Conservation (phyloP, 2,329 filamentous ascomycete species). For the Parafenestella ontariensis region DNA sequence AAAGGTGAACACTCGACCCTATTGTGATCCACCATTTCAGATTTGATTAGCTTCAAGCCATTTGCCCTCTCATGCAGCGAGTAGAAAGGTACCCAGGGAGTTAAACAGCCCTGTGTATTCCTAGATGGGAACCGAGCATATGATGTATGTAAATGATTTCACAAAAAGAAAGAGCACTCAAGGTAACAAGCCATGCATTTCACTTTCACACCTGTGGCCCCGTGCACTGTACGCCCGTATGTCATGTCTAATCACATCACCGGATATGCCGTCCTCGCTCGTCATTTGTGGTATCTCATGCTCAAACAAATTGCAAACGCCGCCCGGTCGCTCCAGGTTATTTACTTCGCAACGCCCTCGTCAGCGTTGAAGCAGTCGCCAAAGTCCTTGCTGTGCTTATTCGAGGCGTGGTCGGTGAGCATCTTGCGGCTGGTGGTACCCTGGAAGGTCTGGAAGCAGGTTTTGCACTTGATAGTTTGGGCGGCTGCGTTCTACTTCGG, state of each 20-base stretch:
- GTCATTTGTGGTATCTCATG: slow-evolving; percentile 31
- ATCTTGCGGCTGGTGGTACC: slow-evolving; percentile 77
- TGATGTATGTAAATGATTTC: too few relatives aligned
- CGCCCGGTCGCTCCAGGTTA: slow-evolving; percentile 7
- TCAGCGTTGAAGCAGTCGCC: slow-evolving; percentile 75
- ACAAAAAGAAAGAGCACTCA: too few relatives aligned
- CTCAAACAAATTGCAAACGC: slow-evolving; percentile 20
- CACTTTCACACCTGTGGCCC: too few relatives aligned
- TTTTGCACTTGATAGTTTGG: slow-evolving; percentile 77
- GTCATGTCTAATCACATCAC: slow-evolving; percentile 3
- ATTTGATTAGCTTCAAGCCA: too few relatives aligned
- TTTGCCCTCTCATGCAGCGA: too few relatives aligned
- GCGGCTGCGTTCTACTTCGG: slow-evolving; percentile 71
- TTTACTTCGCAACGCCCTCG: slow-evolving; percentile 41
- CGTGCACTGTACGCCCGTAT: slow-evolving; percentile 8
- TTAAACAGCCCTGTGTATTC: too few relatives aligned
- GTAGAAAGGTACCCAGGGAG: too few relatives aligned
- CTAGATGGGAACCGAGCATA: too few relatives aligned
- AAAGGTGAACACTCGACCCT: too few relatives aligned
- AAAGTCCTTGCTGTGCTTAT: slow-evolving; percentile 78
- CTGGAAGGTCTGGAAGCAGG: slow-evolving; percentile 80
- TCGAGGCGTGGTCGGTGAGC: slow-evolving; percentile 73
- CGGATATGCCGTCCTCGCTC: slow-evolving; percentile 15
- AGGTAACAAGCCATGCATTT: too few relatives aligned
- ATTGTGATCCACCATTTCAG: too few relatives aligned